phyloP scores from a whole-genome alignment of 495 filamentous ascomycete genomes.

The Tuber brumale region DNA sequence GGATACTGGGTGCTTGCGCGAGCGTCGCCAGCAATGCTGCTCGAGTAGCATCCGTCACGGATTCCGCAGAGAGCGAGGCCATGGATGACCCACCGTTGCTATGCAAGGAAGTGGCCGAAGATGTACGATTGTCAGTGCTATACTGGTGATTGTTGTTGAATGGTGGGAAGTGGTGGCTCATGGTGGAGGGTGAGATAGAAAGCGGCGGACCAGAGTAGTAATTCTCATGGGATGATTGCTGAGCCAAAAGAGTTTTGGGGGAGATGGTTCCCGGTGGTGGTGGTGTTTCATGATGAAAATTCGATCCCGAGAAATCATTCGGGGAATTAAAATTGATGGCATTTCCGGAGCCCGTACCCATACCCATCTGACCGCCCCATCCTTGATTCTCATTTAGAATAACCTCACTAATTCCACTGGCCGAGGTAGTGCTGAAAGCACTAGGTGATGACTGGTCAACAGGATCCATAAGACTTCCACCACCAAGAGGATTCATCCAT shows the following conservation, averaged over 20 bases:
- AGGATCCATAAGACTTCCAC: constrained; percentile 59
- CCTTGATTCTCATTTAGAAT: constrained; percentile 63
- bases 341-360: constrained; percentile 24
- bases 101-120: constrained; percentile 30
- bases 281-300: constrained; percentile 56
- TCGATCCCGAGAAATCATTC: constrained; percentile 40
- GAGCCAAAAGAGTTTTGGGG: constrained; percentile 52
- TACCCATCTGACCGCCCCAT: constrained; percentile 31
- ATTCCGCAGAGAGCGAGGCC: constrained; percentile 60
- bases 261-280: constrained; percentile 56
- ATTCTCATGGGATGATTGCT: constrained; percentile 41
- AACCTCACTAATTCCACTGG: constrained; percentile 83
- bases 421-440: constrained; percentile 85
- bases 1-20: constrained; percentile 60
- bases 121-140: neutral
- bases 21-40: constrained; percentile 77
- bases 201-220: constrained; percentile 41
- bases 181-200: constrained; percentile 39
- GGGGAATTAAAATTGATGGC: constrained; percentile 40
- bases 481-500: constrained; percentile 79
- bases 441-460: constrained; percentile 91
- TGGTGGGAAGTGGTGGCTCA: constrained; percentile 37
- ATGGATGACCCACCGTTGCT: constrained; percentile 46
- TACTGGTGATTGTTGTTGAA: constrained; percentile 4
- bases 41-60: constrained; percentile 91